These are phyloP conservation scores for Epichloe gansuensis DNA, from an alignment of 2,329 filamentous ascomycete genomes.

Conservation along the genomic window DNA sequence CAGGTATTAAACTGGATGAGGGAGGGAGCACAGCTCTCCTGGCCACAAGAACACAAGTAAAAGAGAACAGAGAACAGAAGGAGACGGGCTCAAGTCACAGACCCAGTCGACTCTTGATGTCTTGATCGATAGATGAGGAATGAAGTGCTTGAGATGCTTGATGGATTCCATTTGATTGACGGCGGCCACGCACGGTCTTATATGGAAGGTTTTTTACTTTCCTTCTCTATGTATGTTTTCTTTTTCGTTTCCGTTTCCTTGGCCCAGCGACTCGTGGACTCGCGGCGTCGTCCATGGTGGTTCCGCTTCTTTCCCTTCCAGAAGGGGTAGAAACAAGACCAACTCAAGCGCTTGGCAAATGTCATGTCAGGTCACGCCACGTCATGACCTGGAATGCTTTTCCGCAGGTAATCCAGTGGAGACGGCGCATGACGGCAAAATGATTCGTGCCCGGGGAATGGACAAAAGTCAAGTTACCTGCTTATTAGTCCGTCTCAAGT, in stretches of 20 bases:
- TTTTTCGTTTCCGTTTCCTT: too few species aligned
- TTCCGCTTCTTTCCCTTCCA: too few species aligned
- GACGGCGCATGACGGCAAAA: background rate
- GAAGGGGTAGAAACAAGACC: too few species aligned
- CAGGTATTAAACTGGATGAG: background rate
- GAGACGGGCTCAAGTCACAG: background rate
- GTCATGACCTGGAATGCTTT: too few species aligned
- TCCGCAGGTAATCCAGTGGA: background rate
- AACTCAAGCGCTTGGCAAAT: too few species aligned
- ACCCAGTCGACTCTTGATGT: background rate
- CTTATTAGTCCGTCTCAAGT: background rate
- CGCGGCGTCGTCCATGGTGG: too few species aligned
- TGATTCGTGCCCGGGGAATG: background rate
- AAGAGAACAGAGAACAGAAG: background rate
- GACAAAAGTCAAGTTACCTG: background rate
- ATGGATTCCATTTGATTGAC: too few species aligned
- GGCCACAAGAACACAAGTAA: background rate
- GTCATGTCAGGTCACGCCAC: too few species aligned
- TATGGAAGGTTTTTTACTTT: too few species aligned
- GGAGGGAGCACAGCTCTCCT: background rate
- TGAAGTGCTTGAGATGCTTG: background rate
- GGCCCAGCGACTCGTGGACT: too few species aligned
- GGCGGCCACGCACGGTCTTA: too few species aligned
- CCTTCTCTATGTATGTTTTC: too few species aligned
- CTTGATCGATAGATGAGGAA: background rate